Evolutionary conservation across 2,329 filamentous ascomycete species (phyloP).

Genomic region (Aspergillus pseudoglaucus): DNA sequence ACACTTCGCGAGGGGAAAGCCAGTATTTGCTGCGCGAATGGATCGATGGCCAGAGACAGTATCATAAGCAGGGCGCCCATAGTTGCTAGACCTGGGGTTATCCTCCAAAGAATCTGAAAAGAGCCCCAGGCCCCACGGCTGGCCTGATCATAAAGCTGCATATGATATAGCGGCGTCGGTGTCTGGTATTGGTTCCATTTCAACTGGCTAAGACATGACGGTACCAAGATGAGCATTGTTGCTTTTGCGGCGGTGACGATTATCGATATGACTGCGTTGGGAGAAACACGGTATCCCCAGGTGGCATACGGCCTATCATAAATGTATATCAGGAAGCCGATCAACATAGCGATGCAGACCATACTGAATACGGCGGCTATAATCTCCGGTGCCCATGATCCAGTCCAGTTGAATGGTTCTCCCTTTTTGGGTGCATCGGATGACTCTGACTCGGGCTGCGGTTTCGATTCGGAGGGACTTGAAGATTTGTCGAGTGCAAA

Average conservation of each 20-base stretch:
- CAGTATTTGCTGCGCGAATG: constrained; percentile 22
- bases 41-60: constrained; percentile 19
- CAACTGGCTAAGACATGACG: constrained; percentile 23
- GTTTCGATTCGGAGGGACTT: background rate
- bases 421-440: background rate
- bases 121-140: constrained; percentile 24
- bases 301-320: constrained; percentile 6
- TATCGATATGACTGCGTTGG: constrained; percentile 25
- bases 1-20: constrained; percentile 5
- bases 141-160: constrained; percentile 22
- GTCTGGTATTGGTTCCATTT: constrained; percentile 20
- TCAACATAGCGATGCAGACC: constrained; percentile 6
- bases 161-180: constrained; percentile 12
- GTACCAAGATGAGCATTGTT: constrained; percentile 16
- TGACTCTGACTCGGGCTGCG: background rate
- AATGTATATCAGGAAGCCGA: constrained; percentile 8
- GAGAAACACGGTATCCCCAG: constrained; percentile 14
- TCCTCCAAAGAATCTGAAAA: constrained; percentile 15
- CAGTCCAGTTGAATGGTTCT: background rate
- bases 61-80: constrained; percentile 19
- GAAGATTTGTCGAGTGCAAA: background rate
- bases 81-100: constrained; percentile 8
- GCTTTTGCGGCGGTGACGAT: constrained; percentile 21
- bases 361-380: constrained; percentile 3
- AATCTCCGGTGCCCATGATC: constrained; percentile 13